A percentile compares a stretch with the other conserved stretches of the same genome.
These are phyloP conservation scores for Termitomyces sp. DNA, from an alignment of 768 basidiomycete genomes.

Conservation along the genomic window DNA sequence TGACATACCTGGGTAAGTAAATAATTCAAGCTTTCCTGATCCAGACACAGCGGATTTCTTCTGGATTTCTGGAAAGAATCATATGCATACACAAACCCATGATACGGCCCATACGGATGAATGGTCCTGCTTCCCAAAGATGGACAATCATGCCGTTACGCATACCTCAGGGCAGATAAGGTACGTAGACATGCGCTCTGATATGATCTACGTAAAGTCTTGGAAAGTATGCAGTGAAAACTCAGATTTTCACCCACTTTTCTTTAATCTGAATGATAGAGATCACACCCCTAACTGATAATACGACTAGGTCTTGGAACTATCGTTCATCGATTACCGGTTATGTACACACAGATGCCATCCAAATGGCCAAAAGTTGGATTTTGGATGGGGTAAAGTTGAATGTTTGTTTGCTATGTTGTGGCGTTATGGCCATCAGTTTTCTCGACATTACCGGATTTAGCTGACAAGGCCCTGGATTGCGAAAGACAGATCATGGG, in stretches of 20 bases:
- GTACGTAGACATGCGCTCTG: neutral
- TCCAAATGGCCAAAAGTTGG: neutral
- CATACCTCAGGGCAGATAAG: neutral
- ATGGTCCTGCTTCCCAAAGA: neutral
- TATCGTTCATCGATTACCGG: neutral
- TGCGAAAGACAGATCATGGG: neutral
- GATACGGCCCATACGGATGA: neutral
- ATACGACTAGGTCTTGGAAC: neutral
- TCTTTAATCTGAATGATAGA: neutral
- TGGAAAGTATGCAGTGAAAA: neutral
- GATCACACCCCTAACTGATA: neutral
- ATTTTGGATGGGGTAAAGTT: neutral
- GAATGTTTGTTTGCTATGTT: conserved; percentile 1
- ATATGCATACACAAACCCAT: neutral
- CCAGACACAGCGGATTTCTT: neutral
- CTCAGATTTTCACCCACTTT: neutral
- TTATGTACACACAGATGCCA: neutral
- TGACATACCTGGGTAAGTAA: neutral
- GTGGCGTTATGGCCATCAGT: conserved; percentile 2
- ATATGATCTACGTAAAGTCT: neutral
- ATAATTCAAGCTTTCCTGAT: neutral
- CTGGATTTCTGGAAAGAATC: neutral
- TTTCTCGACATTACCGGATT: neutral
- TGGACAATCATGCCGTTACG: neutral
- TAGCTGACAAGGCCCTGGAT: neutral